Conservation (phyloP, 2,329 filamentous ascomycete genomes). For the Colletotrichum liriopes region DNA sequence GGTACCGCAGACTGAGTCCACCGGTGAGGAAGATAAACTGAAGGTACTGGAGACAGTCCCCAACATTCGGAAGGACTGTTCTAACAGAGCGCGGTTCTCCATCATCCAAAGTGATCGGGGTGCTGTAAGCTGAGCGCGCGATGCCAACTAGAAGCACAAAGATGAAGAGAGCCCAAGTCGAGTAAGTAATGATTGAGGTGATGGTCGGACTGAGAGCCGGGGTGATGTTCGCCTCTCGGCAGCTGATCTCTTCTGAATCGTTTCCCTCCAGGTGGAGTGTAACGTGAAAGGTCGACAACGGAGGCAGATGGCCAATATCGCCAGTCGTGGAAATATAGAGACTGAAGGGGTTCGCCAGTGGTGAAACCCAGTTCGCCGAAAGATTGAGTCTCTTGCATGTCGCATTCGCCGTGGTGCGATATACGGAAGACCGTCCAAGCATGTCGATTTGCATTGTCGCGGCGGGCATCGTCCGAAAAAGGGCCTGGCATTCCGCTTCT, state of each 20-base stretch:
- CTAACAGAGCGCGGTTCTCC: constrained; percentile 17
- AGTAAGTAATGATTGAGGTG: constrained; percentile 37
- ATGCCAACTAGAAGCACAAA: constrained; percentile 43
- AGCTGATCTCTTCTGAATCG: constrained; percentile 30
- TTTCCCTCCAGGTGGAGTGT: constrained; percentile 31
- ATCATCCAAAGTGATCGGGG: constrained; percentile 26
- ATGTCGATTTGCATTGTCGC: constrained; percentile 28
- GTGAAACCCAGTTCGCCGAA: neutral
- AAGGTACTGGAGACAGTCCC: constrained; percentile 80
- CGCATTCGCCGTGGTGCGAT: constrained; percentile 7
- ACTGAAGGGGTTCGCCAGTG: constrained; percentile 1
- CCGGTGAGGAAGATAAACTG: constrained; percentile 82
- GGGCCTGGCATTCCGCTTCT: constrained; percentile 23
- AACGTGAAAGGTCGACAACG: constrained; percentile 41
- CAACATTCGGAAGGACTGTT: constrained; percentile 45
- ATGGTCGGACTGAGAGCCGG: constrained; percentile 34
- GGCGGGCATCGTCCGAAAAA: constrained; percentile 17
- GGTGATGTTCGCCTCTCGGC: constrained; percentile 43
- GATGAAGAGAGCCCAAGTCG: constrained; percentile 41
- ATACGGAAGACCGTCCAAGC: constrained; percentile 30
- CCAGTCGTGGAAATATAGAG: constrained; percentile 18
- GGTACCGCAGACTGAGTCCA: constrained; percentile 79
- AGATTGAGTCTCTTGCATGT: constrained; percentile 16
- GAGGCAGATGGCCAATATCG: constrained; percentile 36
- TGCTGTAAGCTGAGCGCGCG: constrained; percentile 20